Base-by-base conservation (phyloP, 306 rosid genomes). In the Trifolium subterraneum region DNA sequence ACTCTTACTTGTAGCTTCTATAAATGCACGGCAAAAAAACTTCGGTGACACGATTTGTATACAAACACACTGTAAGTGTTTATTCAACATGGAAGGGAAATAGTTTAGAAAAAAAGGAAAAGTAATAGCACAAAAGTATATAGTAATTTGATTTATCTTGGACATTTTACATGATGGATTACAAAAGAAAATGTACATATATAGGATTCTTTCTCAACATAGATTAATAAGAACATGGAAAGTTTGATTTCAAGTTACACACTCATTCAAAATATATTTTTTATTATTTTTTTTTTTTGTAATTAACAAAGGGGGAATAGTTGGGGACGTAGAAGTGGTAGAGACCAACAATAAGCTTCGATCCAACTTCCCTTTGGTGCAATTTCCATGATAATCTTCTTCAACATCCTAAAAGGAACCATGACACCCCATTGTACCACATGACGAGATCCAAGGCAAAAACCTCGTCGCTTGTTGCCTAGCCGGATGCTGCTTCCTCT, bases 271-370 rank as follows among this genome's bases (percentile, higher is more conserved):
- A 4, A 5, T 44, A 4, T 13, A 10, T 38, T 31, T 10, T 50
- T n/a, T n/a, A n/a, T n/a, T 16, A 25, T 61, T 69, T 22, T 75
- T 52, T 18, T 48, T 65, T 56, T 29, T 62, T 35, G 51, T 65
- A 68, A 69, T 92, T 73, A 92, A 82, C 96, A 92, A 27, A 94
- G 86, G 51, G 99, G 96, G 82, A 94, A 92, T 58, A 90, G 64
- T 35, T 90, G 92, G 10, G 96, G 96, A 19, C 95, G 92, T 68
- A 94, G 73, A 74, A 92, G 71, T 14, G 96, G 92, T 38, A 90
- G n/a, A 82, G 92, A 89, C 82, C 90, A 85, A 81, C 75, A 90
- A 65, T 80, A 90, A 72, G 90, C 92, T 56, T 92, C 92, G 4
- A 88, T 54, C 68, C 88, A 90, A 58, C 67, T 60, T 41, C 81